Conservation (phyloP, 2,329 filamentous ascomycete species). For the Beauveria australis region DNA sequence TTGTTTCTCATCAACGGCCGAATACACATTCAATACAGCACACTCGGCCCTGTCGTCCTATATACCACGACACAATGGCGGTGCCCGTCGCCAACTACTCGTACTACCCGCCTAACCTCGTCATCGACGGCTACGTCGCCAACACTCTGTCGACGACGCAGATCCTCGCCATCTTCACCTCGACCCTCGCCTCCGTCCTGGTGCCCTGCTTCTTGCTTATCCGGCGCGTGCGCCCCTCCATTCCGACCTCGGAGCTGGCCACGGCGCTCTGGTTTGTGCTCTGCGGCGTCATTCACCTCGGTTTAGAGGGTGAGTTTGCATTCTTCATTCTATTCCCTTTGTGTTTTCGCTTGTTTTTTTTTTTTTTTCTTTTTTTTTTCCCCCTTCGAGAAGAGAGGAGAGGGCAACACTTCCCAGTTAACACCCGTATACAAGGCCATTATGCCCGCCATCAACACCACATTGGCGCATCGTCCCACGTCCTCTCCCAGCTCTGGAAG, state of each 20-base stretch:
- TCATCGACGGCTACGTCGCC: slow-evolving; percentile 54
- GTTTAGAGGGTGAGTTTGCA: slow-evolving; percentile 21
- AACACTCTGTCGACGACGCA: slow-evolving; percentile 54
- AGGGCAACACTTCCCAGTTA: background rate
- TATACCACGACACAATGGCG: background rate
- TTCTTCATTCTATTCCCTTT: too few relatives aligned
- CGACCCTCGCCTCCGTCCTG: slow-evolving; percentile 49
- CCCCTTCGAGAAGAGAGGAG: background rate
- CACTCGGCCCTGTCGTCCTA: too few relatives aligned
- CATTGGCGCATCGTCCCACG: slow-evolving; percentile 24
- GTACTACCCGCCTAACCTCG: slow-evolving; percentile 60
- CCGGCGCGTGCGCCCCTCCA: slow-evolving; percentile 41
- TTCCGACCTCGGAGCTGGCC: slow-evolving; percentile 45
- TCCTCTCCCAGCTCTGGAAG: slow-evolving; percentile 41
- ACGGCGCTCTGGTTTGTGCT: slow-evolving; percentile 65
- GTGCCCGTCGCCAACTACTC: slow-evolving; percentile 39
- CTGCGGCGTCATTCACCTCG: slow-evolving; percentile 39
- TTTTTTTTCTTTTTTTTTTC: too few relatives aligned
- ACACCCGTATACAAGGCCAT: slow-evolving; percentile 26
- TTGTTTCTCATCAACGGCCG: too few relatives aligned
- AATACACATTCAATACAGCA: too few relatives aligned
- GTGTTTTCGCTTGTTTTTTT: too few relatives aligned
- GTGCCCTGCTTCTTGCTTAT: slow-evolving; percentile 44
- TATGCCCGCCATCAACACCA: slow-evolving; percentile 29
- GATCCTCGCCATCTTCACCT: slow-evolving; percentile 52